A percentile compares a stretch with the other conserved stretches of the same genome.
phyloP scores from a whole-genome alignment of 352 stramenopile genomes.

The Phytophthora pistaciae region DNA sequence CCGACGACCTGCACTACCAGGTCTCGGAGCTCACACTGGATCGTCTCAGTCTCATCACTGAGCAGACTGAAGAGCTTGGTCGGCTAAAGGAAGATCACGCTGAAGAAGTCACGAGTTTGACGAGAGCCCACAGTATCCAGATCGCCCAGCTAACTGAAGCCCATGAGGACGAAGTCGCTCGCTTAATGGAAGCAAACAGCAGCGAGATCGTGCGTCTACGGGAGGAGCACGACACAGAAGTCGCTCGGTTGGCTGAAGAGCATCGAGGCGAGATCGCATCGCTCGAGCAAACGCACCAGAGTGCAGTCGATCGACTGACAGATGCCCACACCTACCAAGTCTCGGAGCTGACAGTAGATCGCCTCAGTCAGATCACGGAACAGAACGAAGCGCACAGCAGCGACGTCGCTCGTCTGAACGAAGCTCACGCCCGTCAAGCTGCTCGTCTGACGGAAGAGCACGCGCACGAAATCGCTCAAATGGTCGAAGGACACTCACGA shows the following conservation, averaged over 20 bases:
- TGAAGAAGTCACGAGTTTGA: slow-evolving; percentile 2
- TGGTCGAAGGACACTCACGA: neutral
- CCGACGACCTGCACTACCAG: slow-evolving; percentile 4
- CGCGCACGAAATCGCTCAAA: neutral
- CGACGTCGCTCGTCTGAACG: neutral
- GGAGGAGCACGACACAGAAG: neutral
- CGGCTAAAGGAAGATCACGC: neutral
- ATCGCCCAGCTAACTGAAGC: neutral
- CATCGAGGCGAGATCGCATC: slow-evolving; percentile 1
- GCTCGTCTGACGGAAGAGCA: neutral
- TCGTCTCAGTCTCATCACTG: slow-evolving; percentile 9
- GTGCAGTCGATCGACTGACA: neutral
- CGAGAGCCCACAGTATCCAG: neutral
- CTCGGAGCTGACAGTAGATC: slow-evolving; percentile 2
- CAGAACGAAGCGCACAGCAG: neutral
- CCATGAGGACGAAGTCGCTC: neutral
- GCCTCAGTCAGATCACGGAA: neutral
- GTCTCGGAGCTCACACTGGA: slow-evolving; percentile 11
- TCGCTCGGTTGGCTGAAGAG: slow-evolving; percentile 2
- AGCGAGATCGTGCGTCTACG: neutral
- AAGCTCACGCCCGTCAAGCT: neutral
- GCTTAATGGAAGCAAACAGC: neutral
- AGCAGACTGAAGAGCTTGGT: slow-evolving; percentile 13
- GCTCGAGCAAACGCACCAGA: neutral
- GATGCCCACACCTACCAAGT: neutral